These are phyloP conservation scores for Hypoxylon sp. DNA, from an alignment of 2,329 filamentous ascomycete genomes.

Conservation along the genomic window DNA sequence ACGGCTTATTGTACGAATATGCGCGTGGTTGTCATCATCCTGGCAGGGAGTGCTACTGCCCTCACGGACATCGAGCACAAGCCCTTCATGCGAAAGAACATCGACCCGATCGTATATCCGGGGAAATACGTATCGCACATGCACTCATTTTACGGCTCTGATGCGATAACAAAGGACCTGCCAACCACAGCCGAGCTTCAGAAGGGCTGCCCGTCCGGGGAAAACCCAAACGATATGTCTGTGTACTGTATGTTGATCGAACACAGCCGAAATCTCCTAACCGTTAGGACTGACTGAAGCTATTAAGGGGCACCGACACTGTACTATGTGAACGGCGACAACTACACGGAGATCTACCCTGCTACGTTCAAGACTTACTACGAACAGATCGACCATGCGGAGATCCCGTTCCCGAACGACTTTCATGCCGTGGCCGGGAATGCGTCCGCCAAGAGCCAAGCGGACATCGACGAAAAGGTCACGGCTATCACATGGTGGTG, in stretches of 20 bases:
- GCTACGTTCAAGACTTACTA: conserved; percentile 64
- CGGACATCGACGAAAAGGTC: conserved; percentile 51
- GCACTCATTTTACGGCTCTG: conserved; percentile 50
- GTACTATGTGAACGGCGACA: conserved; percentile 58
- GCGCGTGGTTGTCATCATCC: conserved; percentile 13
- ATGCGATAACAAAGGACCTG: conserved; percentile 44
- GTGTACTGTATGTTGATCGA: conserved; percentile 46
- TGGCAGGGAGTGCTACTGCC: conserved; percentile 27
- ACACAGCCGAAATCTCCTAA: conserved; percentile 4
- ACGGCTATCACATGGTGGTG: conserved; percentile 57
- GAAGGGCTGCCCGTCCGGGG: conserved; percentile 48
- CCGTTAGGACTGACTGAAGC: conserved; percentile 15
- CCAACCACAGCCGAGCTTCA: conserved; percentile 52
- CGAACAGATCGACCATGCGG: conserved; percentile 59
- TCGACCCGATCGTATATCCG: conserved; percentile 50
- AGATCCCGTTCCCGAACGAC: conserved; percentile 62
- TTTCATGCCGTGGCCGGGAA: conserved; percentile 61
- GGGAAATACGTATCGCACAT: conserved; percentile 47
- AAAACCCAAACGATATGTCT: conserved; percentile 53
- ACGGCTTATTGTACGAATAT: conserved; percentile 14
- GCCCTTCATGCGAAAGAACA: conserved; percentile 50
- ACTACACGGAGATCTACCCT: conserved; percentile 57
- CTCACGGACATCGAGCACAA: conserved; percentile 38
- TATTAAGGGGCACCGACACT: conserved; percentile 59
- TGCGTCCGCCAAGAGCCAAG: conserved; percentile 56